Evolutionary conservation across 768 basidiomycete species (phyloP).

Genomic region (Tulasnella calospora): DNA sequence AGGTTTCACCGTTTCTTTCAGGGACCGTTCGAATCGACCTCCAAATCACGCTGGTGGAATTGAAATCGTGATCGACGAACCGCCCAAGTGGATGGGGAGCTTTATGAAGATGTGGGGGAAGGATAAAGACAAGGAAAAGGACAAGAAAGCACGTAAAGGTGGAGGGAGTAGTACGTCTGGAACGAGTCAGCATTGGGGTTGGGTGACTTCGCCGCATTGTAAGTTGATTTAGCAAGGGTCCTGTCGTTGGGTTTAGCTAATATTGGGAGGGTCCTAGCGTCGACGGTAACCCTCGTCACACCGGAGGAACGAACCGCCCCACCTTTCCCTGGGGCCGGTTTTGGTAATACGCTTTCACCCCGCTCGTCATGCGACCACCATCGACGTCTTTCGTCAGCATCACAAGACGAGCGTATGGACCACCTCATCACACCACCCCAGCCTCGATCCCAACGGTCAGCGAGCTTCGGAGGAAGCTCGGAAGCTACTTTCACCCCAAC

Average conservation of each 20-base stretch:
- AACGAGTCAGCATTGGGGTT: background rate
- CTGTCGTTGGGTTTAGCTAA: background rate
- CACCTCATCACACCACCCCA: background rate
- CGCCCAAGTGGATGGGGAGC: conserved; percentile 19
- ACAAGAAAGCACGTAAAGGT: background rate
- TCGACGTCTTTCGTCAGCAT: background rate
- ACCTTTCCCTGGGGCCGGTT: background rate
- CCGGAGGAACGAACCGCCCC: background rate
- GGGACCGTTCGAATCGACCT: background rate
- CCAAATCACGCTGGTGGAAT: background rate
- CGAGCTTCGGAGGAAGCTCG: background rate
- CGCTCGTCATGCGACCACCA: background rate
- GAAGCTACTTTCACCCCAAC: background rate
- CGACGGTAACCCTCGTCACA: background rate
- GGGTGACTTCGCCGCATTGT: background rate
- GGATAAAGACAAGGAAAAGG: background rate
- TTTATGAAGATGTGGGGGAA: conserved; percentile 17
- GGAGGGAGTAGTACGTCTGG: background rate
- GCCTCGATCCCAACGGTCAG: background rate
- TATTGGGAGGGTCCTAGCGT: background rate
- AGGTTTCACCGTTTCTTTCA: background rate
- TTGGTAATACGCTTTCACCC: background rate
- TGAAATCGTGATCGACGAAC: conserved; percentile 14
- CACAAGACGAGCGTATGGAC: background rate
- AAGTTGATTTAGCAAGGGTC: background rate